Percentiles rank a stretch among this genome's conserved stretches.
These are phyloP conservation scores for Colletotrichum sidae DNA, from an alignment of 2,329 filamentous ascomycete genomes.

Conservation along the genomic window DNA sequence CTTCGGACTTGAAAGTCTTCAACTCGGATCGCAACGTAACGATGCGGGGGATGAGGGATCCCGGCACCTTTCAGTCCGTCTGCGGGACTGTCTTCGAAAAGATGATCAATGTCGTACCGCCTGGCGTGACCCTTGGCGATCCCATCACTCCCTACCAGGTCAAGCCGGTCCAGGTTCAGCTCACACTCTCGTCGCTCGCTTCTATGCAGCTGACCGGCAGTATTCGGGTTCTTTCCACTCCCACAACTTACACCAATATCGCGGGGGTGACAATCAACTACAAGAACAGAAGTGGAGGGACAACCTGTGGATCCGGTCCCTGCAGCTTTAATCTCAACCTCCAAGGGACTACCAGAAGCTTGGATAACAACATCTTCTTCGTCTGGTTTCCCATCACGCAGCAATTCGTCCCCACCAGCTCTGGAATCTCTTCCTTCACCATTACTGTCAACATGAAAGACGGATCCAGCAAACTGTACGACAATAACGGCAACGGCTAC, in stretches of 20 bases:
- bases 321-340: slow-evolving; percentile 59
- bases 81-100: slow-evolving; percentile 66
- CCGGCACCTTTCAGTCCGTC: slow-evolving; percentile 55
- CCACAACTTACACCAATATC: slow-evolving; percentile 55
- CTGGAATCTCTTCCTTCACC: slow-evolving; percentile 72
- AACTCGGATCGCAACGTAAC: slow-evolving; percentile 67
- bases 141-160: slow-evolving; percentile 67
- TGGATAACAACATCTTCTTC: slow-evolving; percentile 67
- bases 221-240: slow-evolving; percentile 68
- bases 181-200: slow-evolving; percentile 63
- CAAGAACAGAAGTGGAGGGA: slow-evolving; percentile 64
- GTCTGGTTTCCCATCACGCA: slow-evolving; percentile 61
- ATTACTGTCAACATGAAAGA: slow-evolving; percentile 61
- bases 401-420: slow-evolving; percentile 63
- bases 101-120: slow-evolving; percentile 72
- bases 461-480: slow-evolving; percentile 58
- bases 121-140: slow-evolving; percentile 61
- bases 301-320: slow-evolving; percentile 53
- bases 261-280: slow-evolving; percentile 64
- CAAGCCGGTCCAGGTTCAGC: slow-evolving; percentile 69
- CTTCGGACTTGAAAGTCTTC: slow-evolving; percentile 69
- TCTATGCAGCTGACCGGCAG: slow-evolving; percentile 63
- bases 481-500: slow-evolving; percentile 70
- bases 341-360: slow-evolving; percentile 64
- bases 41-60: slow-evolving; percentile 58